phyloP scores from a whole-genome alignment of 129 eudicot genomes.

The Centaurea solstitialis region DNA sequence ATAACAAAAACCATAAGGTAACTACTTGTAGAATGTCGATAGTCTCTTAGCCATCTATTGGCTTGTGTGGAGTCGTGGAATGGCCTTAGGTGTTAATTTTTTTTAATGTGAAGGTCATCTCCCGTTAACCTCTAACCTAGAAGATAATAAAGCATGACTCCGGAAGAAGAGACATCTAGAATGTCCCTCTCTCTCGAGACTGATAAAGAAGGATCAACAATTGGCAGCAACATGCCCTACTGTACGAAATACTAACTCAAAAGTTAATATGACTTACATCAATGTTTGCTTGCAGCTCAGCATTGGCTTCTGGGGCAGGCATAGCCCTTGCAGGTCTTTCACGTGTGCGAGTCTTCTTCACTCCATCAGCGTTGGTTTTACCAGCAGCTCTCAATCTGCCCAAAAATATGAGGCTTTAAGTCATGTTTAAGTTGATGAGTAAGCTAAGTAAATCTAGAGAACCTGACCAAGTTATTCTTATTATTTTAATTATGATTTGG shows the following conservation, averaged over 20 bases:
- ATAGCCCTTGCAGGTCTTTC: conserved; percentile 63
- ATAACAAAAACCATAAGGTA: neutral
- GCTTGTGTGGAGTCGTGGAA: neutral
- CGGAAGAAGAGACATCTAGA: neutral
- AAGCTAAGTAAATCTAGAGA: neutral
- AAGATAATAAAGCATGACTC: neutral
- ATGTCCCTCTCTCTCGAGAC: neutral
- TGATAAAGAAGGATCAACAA: neutral
- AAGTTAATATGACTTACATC: conserved; percentile 60
- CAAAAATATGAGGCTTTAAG: conserved; percentile 7
- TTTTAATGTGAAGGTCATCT: neutral
- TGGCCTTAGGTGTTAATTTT: neutral
- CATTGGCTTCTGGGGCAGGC: conserved; percentile 94
- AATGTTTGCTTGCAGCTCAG: conserved; percentile 78
- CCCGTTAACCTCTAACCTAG: neutral
- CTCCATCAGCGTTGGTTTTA: conserved; percentile 57
- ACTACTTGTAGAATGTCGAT: neutral
- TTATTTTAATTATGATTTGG: neutral
- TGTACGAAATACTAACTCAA: neutral
- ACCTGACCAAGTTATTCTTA: neutral
- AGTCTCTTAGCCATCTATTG: neutral
- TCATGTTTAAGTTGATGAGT: neutral
- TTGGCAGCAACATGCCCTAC: neutral
- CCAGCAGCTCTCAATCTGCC: conserved; percentile 80
- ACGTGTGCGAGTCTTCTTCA: conserved; percentile 60